These are phyloP conservation scores for Acanthamoeba divionensis DNA, from an alignment of 208 protist genomes.

Conservation along the genomic window DNA sequence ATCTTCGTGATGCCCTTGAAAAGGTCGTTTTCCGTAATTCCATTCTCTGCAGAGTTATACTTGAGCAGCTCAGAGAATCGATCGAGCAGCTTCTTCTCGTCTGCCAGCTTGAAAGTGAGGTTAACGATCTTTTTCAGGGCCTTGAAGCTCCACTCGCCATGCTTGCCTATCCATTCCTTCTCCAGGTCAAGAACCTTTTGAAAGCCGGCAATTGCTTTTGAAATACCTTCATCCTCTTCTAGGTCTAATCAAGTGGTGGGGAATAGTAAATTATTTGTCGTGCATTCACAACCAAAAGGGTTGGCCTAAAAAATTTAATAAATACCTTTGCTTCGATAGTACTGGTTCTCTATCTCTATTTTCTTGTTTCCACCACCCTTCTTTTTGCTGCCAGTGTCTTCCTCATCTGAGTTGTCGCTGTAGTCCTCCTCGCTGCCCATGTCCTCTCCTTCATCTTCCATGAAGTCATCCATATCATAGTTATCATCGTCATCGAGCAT, in stretches of 20 bases:
- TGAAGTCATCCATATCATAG: conserved; percentile 67
- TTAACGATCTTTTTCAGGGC: conserved; percentile 90
- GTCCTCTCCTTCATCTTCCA: neutral
- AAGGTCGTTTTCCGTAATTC: conserved; percentile 69
- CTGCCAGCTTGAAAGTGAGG: conserved; percentile 75
- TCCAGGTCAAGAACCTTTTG: conserved; percentile 85
- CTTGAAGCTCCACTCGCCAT: conserved; percentile 89
- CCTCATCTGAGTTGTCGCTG: conserved; percentile 61
- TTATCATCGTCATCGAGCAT: conserved; percentile 55
- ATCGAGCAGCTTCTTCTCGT: conserved; percentile 85
- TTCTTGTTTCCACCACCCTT: conserved; percentile 56
- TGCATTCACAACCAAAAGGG: neutral
- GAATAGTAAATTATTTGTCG: neutral
- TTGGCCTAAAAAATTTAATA: neutral
- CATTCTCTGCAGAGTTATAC: neutral
- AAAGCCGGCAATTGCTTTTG: conserved; percentile 81
- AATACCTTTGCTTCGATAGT: conserved; percentile 83
- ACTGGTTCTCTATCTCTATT: conserved; percentile 85
- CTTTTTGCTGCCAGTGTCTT: conserved; percentile 79
- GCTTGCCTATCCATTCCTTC: conserved; percentile 74
- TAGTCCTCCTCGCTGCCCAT: neutral
- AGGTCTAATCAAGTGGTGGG: neutral
- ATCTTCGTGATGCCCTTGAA: conserved; percentile 90
- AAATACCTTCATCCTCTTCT: conserved; percentile 75
- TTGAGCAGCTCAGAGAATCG: conserved; percentile 82